Base-by-base conservation (phyloP, 768 basidiomycete genomes). In the Agaricus blazei region DNA sequence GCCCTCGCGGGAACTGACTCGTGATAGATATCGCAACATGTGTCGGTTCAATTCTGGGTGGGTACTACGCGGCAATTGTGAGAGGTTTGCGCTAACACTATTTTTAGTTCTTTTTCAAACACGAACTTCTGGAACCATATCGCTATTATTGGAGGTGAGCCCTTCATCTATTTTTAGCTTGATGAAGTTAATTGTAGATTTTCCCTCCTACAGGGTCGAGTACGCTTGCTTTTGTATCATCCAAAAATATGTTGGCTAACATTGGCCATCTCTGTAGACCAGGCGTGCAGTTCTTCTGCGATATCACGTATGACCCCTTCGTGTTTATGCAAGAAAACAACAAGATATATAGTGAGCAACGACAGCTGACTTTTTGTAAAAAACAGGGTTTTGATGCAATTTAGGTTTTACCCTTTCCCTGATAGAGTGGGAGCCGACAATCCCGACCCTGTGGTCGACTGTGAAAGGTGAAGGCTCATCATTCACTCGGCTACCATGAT, bases 41-140 rank as follows among this genome's bases (percentile, higher is more conserved):
- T 97, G 95, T 70, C 83, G 95, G 9, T 98, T 86, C 71, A 93
- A 95, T 70, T 93, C 90, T 46, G 93, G 31, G 90, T 92, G 69
- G 60, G 84, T 72, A 5, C 9, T 36, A 0, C 42, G 36, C 47
- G 19, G 9, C 26, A 29, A 15, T 34, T 38, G 19, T 52, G 48
- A 57, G 19, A 38, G n/a, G 8, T 38, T 42, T 51, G 19, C 42
- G 26, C 23, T 51, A 6, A 52, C 40, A 31, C 40, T 31, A 24
- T 28, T 45, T 31, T 1, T 48, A 91, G 84, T 90, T 88, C 74
- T 95, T 96, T 73, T 95, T 82, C 73, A 76, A 79, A 42, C 93
- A 95, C 59, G 82, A 86, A 55, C 70, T 95, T 8, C 71, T 95
- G 45, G 77, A 85, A 59, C 74, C 81, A 29, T 93, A 86, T 68